phyloP scores from a whole-genome alignment of 257 asterid genomes.

The Echites panduratus region DNA sequence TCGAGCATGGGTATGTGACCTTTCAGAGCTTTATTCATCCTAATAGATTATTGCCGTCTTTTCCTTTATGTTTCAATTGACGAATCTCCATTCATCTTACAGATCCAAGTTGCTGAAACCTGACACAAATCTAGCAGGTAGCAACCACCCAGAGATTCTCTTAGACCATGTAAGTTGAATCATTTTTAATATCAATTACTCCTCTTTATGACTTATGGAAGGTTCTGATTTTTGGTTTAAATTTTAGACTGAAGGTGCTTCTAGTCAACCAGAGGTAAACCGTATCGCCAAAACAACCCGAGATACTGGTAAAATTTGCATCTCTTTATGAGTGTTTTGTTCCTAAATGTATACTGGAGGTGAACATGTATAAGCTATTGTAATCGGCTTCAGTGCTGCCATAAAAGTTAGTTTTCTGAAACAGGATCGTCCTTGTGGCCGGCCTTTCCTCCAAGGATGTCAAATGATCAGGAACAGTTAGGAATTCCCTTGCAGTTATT shows the following conservation, averaged over 20 bases:
- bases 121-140: conserved; percentile 9
- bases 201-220: neutral
- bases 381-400: neutral
- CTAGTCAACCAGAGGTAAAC: conserved; percentile 20
- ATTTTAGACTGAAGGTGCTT: conserved; percentile 20
- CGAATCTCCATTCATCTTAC: neutral
- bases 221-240: conserved; percentile 1
- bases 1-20: conserved; percentile 15
- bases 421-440: conserved; percentile 40
- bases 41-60: neutral
- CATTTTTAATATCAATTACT: neutral
- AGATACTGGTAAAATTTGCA: conserved; percentile 29
- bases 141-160: conserved; percentile 12
- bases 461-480: conserved; percentile 26
- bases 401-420: conserved; percentile 11
- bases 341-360: neutral
- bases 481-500: conserved; percentile 32
- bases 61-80: neutral
- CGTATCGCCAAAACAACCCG: conserved; percentile 22
- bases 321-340: neutral
- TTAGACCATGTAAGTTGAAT: conserved; percentile 20
- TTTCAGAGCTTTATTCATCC: neutral
- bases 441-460: conserved; percentile 23
- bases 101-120: conserved; percentile 14
- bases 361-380: neutral